Evolutionary conservation across 768 basidiomycete genomes (phyloP).

Genomic region (Sistotremastrum niveocremeum): DNA sequence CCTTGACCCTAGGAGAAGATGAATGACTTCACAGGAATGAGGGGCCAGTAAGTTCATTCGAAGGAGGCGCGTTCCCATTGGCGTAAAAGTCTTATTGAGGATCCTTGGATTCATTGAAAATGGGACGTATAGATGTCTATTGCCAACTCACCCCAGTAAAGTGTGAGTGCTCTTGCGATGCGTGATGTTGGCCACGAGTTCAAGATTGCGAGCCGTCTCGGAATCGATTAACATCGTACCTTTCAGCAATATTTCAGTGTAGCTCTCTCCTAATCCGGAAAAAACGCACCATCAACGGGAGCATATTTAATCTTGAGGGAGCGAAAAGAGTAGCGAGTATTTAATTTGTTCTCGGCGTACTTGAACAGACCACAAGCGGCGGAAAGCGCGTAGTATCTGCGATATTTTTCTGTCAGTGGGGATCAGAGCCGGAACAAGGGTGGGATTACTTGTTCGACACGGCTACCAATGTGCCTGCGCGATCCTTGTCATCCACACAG

Average conservation of each 20-base stretch:
- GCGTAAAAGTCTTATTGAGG: slow-evolving; percentile 73
- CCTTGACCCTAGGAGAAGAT: background rate
- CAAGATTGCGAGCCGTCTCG: slow-evolving; percentile 79
- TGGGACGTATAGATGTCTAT: background rate
- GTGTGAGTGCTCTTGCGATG: slow-evolving; percentile 58
- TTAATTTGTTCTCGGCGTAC: slow-evolving; percentile 56
- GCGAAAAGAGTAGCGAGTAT: slow-evolving; percentile 51
- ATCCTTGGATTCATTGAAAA: slow-evolving; percentile 25
- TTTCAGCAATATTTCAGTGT: too few species aligned
- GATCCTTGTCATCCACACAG: slow-evolving; percentile 68
- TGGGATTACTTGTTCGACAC: slow-evolving; percentile 59
- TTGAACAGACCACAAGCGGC: slow-evolving; percentile 83
- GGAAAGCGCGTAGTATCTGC: slow-evolving; percentile 79
- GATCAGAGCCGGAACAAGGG: too few species aligned
- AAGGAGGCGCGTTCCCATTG: slow-evolving; percentile 78
- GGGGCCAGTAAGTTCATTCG: slow-evolving; percentile 75
- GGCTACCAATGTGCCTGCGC: slow-evolving; percentile 66
- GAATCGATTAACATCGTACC: slow-evolving; percentile 93
- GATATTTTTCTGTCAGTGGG: background rate
- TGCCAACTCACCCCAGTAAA: slow-evolving; percentile 51
- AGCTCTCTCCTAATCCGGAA: too few species aligned
- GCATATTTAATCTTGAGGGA: slow-evolving; percentile 67
- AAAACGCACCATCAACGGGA: slow-evolving; percentile 43
- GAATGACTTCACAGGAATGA: slow-evolving; percentile 26
- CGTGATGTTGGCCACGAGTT: slow-evolving; percentile 69